Percentiles rank a stretch among this genome's conserved stretches.
These are phyloP conservation scores for Irpex sp. DNA, from an alignment of 1,284 basidiomycete genomes.

Conservation along the genomic window DNA sequence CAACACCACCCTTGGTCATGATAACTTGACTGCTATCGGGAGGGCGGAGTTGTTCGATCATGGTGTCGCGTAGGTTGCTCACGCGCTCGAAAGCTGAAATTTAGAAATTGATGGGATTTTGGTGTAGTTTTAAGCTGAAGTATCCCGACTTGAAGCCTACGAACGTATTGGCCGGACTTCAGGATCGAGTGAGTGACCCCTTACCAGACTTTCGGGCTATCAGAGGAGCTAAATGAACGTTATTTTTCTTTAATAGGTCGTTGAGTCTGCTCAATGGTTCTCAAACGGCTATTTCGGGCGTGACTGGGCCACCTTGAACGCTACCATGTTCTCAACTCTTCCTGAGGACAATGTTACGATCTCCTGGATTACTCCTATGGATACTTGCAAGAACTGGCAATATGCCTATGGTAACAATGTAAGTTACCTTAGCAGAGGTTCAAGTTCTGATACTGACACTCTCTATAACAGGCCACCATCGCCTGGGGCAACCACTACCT, in stretches of 20 bases:
- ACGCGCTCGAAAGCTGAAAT: too few species aligned
- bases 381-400: slow-evolving; percentile 36
- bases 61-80: slow-evolving; percentile 31
- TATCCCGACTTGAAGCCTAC: slow-evolving; percentile 34
- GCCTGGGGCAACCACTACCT: slow-evolving; percentile 36
- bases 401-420: slow-evolving; percentile 17
- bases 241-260: background rate
- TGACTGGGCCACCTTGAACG: slow-evolving; percentile 24
- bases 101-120: background rate
- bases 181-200: slow-evolving; percentile 29
- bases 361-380: slow-evolving; percentile 40
- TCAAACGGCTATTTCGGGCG: slow-evolving; percentile 38
- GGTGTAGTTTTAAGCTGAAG: slow-evolving; percentile 28
- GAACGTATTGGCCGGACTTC: slow-evolving; percentile 34
- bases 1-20: slow-evolving; percentile 29
- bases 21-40: slow-evolving; percentile 38
- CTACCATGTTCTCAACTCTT: slow-evolving; percentile 31
- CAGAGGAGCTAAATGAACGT: background rate
- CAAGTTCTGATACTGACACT: background rate
- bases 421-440: too few species aligned
- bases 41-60: slow-evolving; percentile 38
- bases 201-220: too few species aligned
- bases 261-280: slow-evolving; percentile 43
- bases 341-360: slow-evolving; percentile 33
- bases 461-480: slow-evolving; percentile 14